Conservation (phyloP, 179 eudicot genomes). For the Sideroxylon spinosum region DNA sequence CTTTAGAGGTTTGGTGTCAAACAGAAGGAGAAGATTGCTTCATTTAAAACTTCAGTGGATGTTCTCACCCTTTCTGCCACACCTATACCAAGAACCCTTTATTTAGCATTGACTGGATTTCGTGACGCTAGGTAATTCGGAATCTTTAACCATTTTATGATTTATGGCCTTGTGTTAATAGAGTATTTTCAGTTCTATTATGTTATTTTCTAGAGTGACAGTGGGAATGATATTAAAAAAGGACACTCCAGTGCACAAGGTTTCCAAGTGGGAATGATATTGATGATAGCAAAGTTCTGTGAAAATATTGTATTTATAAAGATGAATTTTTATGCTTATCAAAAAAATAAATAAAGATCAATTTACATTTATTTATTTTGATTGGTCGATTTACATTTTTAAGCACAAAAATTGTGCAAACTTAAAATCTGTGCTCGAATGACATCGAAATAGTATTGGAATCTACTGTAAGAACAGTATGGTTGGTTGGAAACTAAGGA, state of each 20-base stretch:
- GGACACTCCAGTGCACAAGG: too few relatives aligned
- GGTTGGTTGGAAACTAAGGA: not conserved
- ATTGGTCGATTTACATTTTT: not conserved
- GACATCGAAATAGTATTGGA: not conserved
- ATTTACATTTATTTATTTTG: too few relatives aligned
- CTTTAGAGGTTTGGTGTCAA: slow-evolving; percentile 93
- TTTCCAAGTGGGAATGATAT: not conserved
- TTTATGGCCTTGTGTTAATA: too few relatives aligned
- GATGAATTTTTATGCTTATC: not conserved
- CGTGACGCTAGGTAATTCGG: slow-evolving; percentile 89
- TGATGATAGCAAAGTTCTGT: not conserved
- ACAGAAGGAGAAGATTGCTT: slow-evolving; percentile 96
- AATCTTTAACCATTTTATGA: not conserved
- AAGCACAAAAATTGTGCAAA: not conserved
- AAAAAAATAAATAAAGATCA: too few relatives aligned
- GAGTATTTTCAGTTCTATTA: not conserved
- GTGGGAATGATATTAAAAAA: not conserved
- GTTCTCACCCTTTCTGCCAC: slow-evolving; percentile 97
- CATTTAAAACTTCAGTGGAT: slow-evolving; percentile 91
- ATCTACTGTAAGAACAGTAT: not conserved
- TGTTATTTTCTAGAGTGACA: not conserved
- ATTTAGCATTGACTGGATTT: slow-evolving; percentile 93
- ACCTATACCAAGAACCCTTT: slow-evolving; percentile 96
- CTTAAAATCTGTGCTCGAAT: not conserved
- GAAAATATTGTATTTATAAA: not conserved